These are phyloP conservation scores for Wallacemonas collosoma DNA, from an alignment of 208 protist species.

Conservation along the genomic window DNA sequence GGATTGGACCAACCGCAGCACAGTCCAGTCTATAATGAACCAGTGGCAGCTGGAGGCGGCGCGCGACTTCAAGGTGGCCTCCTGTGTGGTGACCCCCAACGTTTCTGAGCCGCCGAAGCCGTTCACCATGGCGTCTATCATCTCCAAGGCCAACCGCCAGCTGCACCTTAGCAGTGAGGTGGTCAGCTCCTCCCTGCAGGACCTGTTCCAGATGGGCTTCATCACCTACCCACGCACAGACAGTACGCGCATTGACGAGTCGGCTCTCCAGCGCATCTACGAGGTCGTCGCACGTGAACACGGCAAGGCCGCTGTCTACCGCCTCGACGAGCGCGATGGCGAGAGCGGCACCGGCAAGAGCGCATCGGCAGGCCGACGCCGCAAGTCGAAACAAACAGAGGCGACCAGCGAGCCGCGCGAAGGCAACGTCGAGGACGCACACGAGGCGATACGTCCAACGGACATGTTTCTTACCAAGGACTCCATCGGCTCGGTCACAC, in stretches of 20 bases:
- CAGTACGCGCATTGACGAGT: slow-evolving; percentile 86
- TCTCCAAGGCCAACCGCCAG: slow-evolving; percentile 84
- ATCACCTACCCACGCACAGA: slow-evolving; percentile 93
- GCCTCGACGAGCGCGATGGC: slow-evolving; percentile 40
- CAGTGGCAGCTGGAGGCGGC: slow-evolving; percentile 38
- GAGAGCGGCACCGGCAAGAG: slow-evolving; percentile 92
- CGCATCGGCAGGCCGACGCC: slow-evolving; percentile 63
- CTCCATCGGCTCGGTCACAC: slow-evolving; percentile 53
- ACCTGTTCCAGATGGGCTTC: slow-evolving; percentile 89
- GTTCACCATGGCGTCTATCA: slow-evolving; percentile 90
- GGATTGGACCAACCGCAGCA: slow-evolving; percentile 39
- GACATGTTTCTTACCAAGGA: slow-evolving; percentile 72
- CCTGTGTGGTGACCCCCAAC: slow-evolving; percentile 35
- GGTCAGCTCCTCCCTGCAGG: slow-evolving; percentile 81
- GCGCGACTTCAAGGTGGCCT: slow-evolving; percentile 30
- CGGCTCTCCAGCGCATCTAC: slow-evolving; percentile 98
- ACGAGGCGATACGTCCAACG: slow-evolving; percentile 92
- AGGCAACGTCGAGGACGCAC: slow-evolving; percentile 89
- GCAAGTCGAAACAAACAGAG: slow-evolving; percentile 3
- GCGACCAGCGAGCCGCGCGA: neutral
- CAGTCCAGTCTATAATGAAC: slow-evolving; percentile 24
- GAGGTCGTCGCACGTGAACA: slow-evolving; percentile 97
- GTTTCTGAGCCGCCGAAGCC: slow-evolving; percentile 64
- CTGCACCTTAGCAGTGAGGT: slow-evolving; percentile 79
- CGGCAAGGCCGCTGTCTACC: slow-evolving; percentile 95